These are phyloP conservation scores for Myrica gale DNA, from an alignment of 306 rosid species.

Conservation along the genomic window DNA sequence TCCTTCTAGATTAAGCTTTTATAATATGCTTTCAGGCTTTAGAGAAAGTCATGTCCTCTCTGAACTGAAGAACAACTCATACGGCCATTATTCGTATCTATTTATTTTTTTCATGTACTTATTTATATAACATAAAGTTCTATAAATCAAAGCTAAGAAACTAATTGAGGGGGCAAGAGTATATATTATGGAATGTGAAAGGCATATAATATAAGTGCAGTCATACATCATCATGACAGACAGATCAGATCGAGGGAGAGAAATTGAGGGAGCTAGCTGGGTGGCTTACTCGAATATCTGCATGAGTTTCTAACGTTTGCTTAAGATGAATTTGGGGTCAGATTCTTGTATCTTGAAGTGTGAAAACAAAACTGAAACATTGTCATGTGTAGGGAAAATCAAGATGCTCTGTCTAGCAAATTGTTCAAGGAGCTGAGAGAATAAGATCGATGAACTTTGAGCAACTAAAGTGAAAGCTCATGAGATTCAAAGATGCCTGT, in stretches of 20 bases:
- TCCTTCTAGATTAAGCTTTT: conserved; percentile 3
- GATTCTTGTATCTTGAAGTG: neutral
- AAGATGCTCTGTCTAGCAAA: conserved; percentile 1
- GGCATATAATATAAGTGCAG: too few species aligned
- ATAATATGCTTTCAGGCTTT: neutral
- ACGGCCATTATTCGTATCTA: neutral
- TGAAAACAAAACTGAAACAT: neutral
- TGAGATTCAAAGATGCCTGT: conserved; percentile 9
- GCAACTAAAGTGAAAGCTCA: neutral
- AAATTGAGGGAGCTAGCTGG: too few species aligned
- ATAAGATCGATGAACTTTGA: conserved; percentile 1
- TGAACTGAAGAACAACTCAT: neutral
- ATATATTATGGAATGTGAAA: too few species aligned
- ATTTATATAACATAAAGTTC: neutral
- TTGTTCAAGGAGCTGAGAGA: neutral
- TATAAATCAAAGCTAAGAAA: neutral
- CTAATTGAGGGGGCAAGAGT: too few species aligned
- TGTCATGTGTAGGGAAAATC: neutral
- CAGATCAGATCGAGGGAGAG: too few species aligned
- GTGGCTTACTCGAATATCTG: neutral
- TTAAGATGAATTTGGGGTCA: neutral
- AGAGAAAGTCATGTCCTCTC: neutral
- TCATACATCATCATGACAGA: too few species aligned
- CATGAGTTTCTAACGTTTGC: neutral
- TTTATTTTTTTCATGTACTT: neutral